Base-by-base conservation (phyloP, 495 filamentous ascomycete species). In the Peziza echinospora region DNA sequence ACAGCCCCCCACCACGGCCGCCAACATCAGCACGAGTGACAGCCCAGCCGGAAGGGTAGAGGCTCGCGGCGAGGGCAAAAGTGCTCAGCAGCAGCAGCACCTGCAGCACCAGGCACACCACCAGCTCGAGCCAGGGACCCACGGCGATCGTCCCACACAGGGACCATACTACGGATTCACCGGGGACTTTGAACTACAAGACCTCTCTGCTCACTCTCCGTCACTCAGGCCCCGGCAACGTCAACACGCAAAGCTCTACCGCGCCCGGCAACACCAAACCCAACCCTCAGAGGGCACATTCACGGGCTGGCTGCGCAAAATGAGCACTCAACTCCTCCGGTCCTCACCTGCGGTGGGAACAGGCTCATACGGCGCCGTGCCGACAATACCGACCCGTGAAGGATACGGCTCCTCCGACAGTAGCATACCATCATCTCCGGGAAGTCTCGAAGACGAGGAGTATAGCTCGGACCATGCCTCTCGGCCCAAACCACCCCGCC, bases 281-380 rank as follows among this genome's bases (percentile, higher is more conserved):
- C 13, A 37, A 17, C 30, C 19, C 30, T 37, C 30, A 37, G 19
- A 17, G 30, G 19, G 30, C 13, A 37, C 30, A 17, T 13, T 37
- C 6, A 37, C 6, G 30, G 3, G 3, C 13, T 17, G 13, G 2
- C 30, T 37, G 13, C 30, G 3, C 30, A 11, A 37, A 3, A 0
- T 37, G 30, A 37, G 3, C 13, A 37, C 30, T 3, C 13, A 4
- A 37, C 60, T 74, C 42, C 62, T 78, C 48, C 73, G 72, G 50
- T 69, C 71, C 47, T 70, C 73, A 49, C 70, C 72, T 43, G 71
- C 71, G 16, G 67, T 70, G 57, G 65, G 60, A 24, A 70, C 67
- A 21, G 70, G 70, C 22, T 71, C 70, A 13, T 77, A 78, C 54
- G 72, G 74, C 46, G 68, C 71, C 23, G 64, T 72, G 21, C 68